These are phyloP conservation scores for Zangia roseola DNA, from an alignment of 768 basidiomycete species.

Conservation along the genomic window DNA sequence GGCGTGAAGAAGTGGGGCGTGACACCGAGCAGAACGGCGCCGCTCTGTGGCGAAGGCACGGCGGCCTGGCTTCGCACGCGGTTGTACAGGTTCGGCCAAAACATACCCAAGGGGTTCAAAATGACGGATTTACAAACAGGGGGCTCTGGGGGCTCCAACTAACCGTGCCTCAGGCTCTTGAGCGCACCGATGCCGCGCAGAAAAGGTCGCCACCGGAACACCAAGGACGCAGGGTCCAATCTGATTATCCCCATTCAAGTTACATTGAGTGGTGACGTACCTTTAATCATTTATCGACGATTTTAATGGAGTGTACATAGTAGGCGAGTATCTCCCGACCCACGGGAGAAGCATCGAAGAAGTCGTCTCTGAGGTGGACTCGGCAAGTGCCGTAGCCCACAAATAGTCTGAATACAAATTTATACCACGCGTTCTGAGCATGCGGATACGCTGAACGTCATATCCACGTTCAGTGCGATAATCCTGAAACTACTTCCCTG, in stretches of 20 bases:
- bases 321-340: too few species aligned
- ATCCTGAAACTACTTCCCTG: slow-evolving; percentile 1
- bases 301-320: background rate
- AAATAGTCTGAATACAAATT: background rate
- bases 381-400: slow-evolving; percentile 17
- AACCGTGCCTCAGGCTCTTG: background rate
- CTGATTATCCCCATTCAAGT: background rate
- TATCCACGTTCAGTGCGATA: slow-evolving; percentile 11
- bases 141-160: background rate
- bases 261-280: background rate
- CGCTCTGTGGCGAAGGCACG: slow-evolving; percentile 21
- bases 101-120: background rate
- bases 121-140: background rate
- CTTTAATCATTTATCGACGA: background rate
- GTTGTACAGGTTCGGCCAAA: background rate
- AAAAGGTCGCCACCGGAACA: background rate
- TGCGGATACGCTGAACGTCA: slow-evolving; percentile 1
- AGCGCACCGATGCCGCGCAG: background rate
- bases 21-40: slow-evolving; percentile 3
- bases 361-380: background rate
- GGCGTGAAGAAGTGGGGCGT: slow-evolving; percentile 1
- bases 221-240: background rate
- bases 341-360: background rate
- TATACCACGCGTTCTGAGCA: background rate
- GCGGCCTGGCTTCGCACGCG: slow-evolving; percentile 5